Conservation (phyloP, 169 alveolate species). For the Plasmodium gonderi region DNA sequence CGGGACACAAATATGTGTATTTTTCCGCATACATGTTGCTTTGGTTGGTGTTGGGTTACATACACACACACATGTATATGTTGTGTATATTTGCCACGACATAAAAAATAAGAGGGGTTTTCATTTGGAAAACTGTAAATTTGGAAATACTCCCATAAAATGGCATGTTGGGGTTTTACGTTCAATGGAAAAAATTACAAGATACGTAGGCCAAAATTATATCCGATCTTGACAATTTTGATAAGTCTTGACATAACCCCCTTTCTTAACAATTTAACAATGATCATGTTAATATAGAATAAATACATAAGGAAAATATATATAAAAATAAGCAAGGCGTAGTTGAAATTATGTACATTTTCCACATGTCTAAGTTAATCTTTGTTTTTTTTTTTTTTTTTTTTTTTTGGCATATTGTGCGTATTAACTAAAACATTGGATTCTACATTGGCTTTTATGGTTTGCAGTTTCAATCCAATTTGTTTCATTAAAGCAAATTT, state of each 20-base stretch:
- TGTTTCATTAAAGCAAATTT: conserved; percentile 52
- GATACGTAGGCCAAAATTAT: background rate
- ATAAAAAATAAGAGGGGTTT: no score
- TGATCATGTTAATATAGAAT: background rate
- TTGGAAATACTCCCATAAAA: background rate
- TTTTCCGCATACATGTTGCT: background rate
- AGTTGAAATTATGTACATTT: background rate
- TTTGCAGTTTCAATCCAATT: conserved; percentile 57
- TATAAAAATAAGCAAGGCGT: background rate
- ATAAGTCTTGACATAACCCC: background rate
- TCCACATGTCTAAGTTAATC: background rate
- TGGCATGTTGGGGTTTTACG: background rate
- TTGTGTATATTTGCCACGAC: background rate
- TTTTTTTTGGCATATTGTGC: conserved; percentile 6
- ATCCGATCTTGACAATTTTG: background rate
- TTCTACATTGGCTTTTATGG: conserved; percentile 40
- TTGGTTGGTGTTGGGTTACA: background rate
- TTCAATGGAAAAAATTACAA: background rate
- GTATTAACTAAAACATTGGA: background rate
- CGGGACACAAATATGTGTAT: no score
- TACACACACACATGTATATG: background rate
- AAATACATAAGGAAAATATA: no score
- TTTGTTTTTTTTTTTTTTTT: conserved; percentile 37
- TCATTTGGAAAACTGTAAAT: background rate
- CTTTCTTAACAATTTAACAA: background rate